Evolutionary conservation across 2,329 filamentous ascomycete genomes (phyloP), one percentile per base, ranked within the genome.

Genomic region (Pyricularia grisea): DNA sequence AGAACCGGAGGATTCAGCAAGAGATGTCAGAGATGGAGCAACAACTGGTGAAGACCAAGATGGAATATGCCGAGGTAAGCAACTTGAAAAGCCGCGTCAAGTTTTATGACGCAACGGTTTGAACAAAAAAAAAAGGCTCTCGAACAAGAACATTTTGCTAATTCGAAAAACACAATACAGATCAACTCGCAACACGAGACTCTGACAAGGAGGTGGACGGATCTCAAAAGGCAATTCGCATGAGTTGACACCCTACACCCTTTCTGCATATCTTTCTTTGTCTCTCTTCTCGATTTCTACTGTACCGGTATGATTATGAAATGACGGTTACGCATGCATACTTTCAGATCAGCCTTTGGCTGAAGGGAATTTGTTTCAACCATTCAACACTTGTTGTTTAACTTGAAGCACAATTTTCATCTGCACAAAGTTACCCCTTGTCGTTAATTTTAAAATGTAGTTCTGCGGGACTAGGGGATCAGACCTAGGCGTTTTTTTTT

Each of bases 21-120:
- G 92, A 95, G 75, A 87, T 97, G 85, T 85, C 88, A 5, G 93
- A 97, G 74, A 92, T 98, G 83, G 95, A 98, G 82, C 92, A 94
- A 79, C 89, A 93, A 78, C 82, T 99, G 73, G 94, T 99, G 72
- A 88, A 90, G 77, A 95, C 93, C 1, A 99, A 99, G 85, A 91
- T 99, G 92, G 88, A 88, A 75, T 93, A 94, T 82, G 95, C 95
- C 68, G 93, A 97, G 89, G 94, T 97, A 85, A 83, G 90, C 83
- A 61, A 50, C 42, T 50, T 28, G 17, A 25, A 42, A 27, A 69
- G 68, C 27, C 12, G 5, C 5, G 4, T 30, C 30, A 30, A 36
- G n/a, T n/a, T n/a, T 36, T 3, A 36, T 36, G 33, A 10, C 10
- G 12, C 4, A 6, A 14, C 33, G 33, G 33, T 11, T n/a, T n/a